phyloP scores from a whole-genome alignment of 129 eudicot genomes.

The Arctium minus region DNA sequence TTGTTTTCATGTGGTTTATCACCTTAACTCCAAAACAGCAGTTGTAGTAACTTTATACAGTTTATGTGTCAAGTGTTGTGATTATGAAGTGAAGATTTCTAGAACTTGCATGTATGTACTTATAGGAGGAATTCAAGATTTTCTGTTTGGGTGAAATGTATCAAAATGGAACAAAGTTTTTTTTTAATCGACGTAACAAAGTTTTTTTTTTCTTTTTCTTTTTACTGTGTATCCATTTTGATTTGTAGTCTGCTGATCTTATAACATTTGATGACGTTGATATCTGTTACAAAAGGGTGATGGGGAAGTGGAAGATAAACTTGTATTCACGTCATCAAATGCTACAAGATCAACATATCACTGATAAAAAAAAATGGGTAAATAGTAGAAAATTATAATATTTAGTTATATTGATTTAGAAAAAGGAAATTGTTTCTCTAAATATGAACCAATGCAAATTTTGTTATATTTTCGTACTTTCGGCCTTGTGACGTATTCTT shows the following conservation, averaged over 20 bases:
- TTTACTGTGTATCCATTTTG: too few species aligned
- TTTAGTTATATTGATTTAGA: not conserved
- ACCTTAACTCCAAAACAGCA: not conserved
- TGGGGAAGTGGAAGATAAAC: too few species aligned
- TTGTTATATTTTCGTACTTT: too few species aligned
- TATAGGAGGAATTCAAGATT: not conserved
- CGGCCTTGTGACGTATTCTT: too few species aligned
- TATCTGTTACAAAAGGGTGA: too few species aligned
- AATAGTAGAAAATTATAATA: not conserved
- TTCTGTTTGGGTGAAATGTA: too few species aligned
- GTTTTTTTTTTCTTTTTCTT: too few species aligned
- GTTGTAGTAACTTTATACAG: constrained; percentile 6
- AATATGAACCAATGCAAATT: not conserved
- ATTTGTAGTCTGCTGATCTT: too few species aligned
- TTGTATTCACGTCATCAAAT: too few species aligned
- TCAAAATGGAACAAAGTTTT: not conserved
- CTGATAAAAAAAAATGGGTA: not conserved
- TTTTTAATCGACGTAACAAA: too few species aligned
- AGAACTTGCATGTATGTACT: not conserved
- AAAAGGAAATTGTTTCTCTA: not conserved
- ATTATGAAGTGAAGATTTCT: not conserved
- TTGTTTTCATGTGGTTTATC: not conserved
- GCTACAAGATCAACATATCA: not conserved
- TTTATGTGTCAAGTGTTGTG: not conserved
- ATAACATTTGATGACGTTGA: not conserved